A percentile compares a stretch with the other conserved stretches of the same genome.
These are phyloP conservation scores for Cyberlindnera sargentensis DNA, from an alignment of 805 yeast genomes.

Conservation along the genomic window DNA sequence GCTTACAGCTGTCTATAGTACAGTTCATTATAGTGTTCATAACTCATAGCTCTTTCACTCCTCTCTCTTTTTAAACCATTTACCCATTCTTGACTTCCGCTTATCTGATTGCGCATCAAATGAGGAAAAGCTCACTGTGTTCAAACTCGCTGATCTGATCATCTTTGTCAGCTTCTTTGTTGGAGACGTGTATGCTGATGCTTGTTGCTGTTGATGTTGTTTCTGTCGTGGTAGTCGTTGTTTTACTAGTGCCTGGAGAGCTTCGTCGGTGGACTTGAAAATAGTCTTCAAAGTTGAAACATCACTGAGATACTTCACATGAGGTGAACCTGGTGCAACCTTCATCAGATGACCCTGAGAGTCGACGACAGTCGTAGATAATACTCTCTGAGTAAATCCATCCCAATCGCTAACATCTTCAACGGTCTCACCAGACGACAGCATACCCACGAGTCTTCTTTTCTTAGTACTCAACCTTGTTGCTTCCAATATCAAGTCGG, in stretches of 20 bases:
- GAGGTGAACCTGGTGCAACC: constrained; percentile 2
- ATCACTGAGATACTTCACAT: constrained; percentile 11
- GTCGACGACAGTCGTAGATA: constrained; percentile 14
- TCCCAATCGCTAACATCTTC: constrained; percentile 6
- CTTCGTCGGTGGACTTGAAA: constrained; percentile 1
- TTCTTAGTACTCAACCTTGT: constrained; percentile 17
- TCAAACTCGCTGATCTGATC: constrained; percentile 25
- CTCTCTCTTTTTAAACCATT: constrained; percentile 9
- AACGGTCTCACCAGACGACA: constrained; percentile 15
- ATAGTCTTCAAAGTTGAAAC: constrained; percentile 13
- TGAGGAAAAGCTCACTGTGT: constrained; percentile 14
- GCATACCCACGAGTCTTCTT: constrained; percentile 9
- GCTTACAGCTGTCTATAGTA: background rate
- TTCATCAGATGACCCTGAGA: constrained; percentile 7
- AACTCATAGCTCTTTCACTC: background rate
- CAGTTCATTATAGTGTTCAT: background rate
- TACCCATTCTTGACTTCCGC: constrained; percentile 6
- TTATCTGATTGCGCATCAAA: background rate
- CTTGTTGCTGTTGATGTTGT: background rate
- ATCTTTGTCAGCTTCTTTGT: constrained; percentile 17
- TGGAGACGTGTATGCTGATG: constrained; percentile 10
- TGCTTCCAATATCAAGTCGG: constrained; percentile 20
- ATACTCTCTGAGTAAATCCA: constrained; percentile 1
- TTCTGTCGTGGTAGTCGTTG: too few relatives aligned
- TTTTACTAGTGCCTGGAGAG: background rate